phyloP scores from a whole-genome alignment of 768 basidiomycete species.

The Phlebiopsis gigantea region DNA sequence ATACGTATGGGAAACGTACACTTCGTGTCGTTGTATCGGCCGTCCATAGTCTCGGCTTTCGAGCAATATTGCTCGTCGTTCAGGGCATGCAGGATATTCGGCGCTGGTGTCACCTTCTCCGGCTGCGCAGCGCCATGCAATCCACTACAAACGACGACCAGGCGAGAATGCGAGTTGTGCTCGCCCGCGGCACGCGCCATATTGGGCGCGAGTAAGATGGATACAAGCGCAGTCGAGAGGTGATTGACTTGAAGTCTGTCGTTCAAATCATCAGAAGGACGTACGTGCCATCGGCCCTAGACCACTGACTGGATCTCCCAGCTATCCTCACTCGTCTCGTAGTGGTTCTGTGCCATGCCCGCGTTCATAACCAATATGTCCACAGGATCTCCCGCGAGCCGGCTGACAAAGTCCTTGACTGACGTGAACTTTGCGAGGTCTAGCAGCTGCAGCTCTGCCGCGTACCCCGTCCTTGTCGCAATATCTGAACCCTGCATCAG shows the following conservation, averaged over 20 bases:
- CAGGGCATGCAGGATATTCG: not conserved
- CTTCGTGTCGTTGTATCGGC: conserved; percentile 3
- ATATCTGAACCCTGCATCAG: conserved; percentile 15
- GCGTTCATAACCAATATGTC: conserved; percentile 26
- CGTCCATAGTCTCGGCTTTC: not conserved
- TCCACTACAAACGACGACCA: conserved; percentile 42
- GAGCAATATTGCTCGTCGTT: conserved; percentile 22
- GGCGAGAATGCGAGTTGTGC: not conserved
- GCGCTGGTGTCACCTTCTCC: not conserved
- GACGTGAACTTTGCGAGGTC: conserved; percentile 23
- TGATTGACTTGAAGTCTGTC: conserved; percentile 44
- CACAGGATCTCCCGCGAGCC: conserved; percentile 19
- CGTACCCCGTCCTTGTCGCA: conserved; percentile 7
- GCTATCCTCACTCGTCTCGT: conserved; percentile 23
- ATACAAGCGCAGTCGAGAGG: conserved; percentile 35
- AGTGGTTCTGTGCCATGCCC: conserved; percentile 15
- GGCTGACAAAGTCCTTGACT: conserved; percentile 21
- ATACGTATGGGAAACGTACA: not conserved
- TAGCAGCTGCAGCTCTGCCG: conserved; percentile 17
- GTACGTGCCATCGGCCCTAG: not conserved
- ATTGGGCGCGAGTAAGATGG: conserved; percentile 37
- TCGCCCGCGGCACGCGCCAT: conserved; percentile 34
- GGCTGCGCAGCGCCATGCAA: conserved; percentile 24
- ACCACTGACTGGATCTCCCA: conserved; percentile 16
- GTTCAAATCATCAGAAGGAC: not conserved